Percentiles rank a stretch among this genome's conserved stretches.
Evolutionary conservation across 2,329 filamentous ascomycete genomes (phyloP).

Genomic region (Hymenoscyphus infarciens): DNA sequence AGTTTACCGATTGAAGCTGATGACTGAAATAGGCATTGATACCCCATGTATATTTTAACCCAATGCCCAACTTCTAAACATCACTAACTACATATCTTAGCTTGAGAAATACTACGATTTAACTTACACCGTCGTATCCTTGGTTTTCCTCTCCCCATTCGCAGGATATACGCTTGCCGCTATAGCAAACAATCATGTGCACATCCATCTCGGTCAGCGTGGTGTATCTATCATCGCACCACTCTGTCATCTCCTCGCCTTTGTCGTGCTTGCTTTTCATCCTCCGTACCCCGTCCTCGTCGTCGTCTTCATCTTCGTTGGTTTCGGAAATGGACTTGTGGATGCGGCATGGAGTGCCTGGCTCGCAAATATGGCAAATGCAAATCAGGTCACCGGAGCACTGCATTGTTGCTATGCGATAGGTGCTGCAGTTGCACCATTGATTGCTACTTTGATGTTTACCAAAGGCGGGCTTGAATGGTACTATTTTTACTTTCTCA

Average conservation of each 20-base stretch:
- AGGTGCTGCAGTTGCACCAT: slow-evolving; percentile 64
- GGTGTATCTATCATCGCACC: slow-evolving; percentile 67
- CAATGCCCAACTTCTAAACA: not conserved
- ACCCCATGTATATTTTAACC: slow-evolving; percentile 35
- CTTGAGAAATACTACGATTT: slow-evolving; percentile 61
- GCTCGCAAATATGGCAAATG: slow-evolving; percentile 61
- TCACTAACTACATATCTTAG: slow-evolving; percentile 32
- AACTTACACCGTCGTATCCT: slow-evolving; percentile 59
- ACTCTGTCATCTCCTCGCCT: slow-evolving; percentile 59
- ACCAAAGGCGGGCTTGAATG: slow-evolving; percentile 58
- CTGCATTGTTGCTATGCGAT: slow-evolving; percentile 70
- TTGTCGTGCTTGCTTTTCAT: slow-evolving; percentile 61
- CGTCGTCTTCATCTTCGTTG: slow-evolving; percentile 60
- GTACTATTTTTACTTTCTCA: slow-evolving; percentile 76
- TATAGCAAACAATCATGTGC: slow-evolving; percentile 61
- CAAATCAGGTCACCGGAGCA: slow-evolving; percentile 71
- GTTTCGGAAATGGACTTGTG: slow-evolving; percentile 68
- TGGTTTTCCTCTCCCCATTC: slow-evolving; percentile 65
- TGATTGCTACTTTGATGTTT: slow-evolving; percentile 71
- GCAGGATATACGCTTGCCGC: slow-evolving; percentile 62
- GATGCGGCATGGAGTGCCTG: slow-evolving; percentile 59
- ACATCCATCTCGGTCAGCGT: slow-evolving; percentile 57
- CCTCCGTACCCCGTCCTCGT: slow-evolving; percentile 67
- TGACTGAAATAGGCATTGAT: slow-evolving; percentile 42
- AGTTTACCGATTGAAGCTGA: not conserved